phyloP scores from a whole-genome alignment of 2,329 filamentous ascomycete genomes.

The Torrubiellomyces zombiae region DNA sequence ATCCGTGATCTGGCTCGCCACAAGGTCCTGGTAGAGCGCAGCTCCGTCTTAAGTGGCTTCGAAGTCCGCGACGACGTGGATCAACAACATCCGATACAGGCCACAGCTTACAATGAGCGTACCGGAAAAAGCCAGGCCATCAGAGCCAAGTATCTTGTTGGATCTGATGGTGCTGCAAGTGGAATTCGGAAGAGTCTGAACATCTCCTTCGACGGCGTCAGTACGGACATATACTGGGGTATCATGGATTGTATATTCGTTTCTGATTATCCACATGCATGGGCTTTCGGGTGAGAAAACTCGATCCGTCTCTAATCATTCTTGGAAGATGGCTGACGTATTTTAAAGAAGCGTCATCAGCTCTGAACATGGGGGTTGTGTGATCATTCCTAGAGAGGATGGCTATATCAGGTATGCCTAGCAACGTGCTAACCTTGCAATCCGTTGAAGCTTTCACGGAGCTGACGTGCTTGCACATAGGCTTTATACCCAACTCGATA shows the following conservation, averaged over 20 bases:
- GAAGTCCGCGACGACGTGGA: constrained; percentile 2
- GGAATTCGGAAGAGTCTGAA: constrained; percentile 11
- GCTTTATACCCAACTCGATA: constrained; percentile 14
- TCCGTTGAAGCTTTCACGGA: not conserved
- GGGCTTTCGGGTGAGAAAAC: constrained; percentile 14
- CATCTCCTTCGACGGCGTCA: constrained; percentile 16
- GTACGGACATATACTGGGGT: constrained; percentile 17
- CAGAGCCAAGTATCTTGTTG: constrained; percentile 15
- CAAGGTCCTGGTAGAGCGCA: constrained; percentile 14
- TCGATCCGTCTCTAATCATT: too few species aligned
- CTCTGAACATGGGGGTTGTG: constrained; percentile 12
- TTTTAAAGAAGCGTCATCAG: constrained; percentile 8
- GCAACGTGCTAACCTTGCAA: too few species aligned
- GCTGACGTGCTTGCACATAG: constrained; percentile 5
- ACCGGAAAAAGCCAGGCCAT: constrained; percentile 10
- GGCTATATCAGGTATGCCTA: constrained; percentile 13
- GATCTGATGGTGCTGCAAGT: constrained; percentile 15
- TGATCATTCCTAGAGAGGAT: constrained; percentile 17
- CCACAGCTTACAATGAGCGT: constrained; percentile 7
- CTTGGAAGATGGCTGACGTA: too few species aligned
- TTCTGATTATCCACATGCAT: constrained; percentile 13
- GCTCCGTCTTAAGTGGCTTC: constrained; percentile 8
- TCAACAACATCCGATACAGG: constrained; percentile 8
- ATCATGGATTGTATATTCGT: constrained; percentile 14
- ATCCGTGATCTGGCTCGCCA: constrained; percentile 18